Conservation (phyloP, 768 basidiomycete genomes). For the Tylopilus cervinicoccineus region DNA sequence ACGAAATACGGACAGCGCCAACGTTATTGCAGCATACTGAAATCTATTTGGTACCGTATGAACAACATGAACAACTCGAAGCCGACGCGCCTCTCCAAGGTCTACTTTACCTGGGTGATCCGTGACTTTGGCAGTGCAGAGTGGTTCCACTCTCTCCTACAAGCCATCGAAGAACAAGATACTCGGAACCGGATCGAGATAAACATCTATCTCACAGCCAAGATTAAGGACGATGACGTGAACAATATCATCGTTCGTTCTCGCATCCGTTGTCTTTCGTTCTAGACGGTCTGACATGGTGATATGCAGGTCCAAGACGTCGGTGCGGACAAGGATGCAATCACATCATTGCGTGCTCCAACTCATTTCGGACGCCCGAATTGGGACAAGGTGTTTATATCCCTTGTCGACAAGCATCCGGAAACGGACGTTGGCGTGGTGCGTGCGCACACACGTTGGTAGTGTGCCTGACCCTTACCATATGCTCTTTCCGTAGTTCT, state of each 20-base stretch:
- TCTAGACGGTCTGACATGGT: slow-evolving; percentile 1
- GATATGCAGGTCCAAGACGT: slow-evolving; percentile 70
- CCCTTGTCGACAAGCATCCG: slow-evolving; percentile 77
- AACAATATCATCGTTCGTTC: slow-evolving; percentile 79
- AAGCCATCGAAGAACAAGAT: slow-evolving; percentile 93
- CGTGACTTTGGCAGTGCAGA: slow-evolving; percentile 86
- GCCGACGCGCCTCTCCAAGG: slow-evolving; percentile 82
- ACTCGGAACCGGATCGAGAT: slow-evolving; percentile 84
- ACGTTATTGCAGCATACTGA: slow-evolving; percentile 57
- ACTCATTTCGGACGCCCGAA: slow-evolving; percentile 93
- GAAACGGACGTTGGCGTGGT: slow-evolving; percentile 90
- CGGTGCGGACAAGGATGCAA: slow-evolving; percentile 88
- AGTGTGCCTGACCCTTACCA: not conserved
- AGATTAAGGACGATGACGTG: slow-evolving; percentile 89
- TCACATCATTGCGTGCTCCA: slow-evolving; percentile 84
- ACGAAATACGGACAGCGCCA: not conserved
- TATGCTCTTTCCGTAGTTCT: slow-evolving; percentile 46
- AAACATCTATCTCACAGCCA: slow-evolving; percentile 89
- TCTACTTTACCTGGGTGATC: slow-evolving; percentile 95
- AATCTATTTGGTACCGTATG: slow-evolving; percentile 96
- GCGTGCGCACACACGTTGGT: slow-evolving; percentile 3
- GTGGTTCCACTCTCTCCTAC: slow-evolving; percentile 92
- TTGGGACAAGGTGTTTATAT: slow-evolving; percentile 71
- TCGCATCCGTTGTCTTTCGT: not conserved
- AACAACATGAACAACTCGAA: slow-evolving; percentile 75